Evolutionary conservation across 305 asterid species (phyloP).

Genomic region (Plantago coronopus): DNA sequence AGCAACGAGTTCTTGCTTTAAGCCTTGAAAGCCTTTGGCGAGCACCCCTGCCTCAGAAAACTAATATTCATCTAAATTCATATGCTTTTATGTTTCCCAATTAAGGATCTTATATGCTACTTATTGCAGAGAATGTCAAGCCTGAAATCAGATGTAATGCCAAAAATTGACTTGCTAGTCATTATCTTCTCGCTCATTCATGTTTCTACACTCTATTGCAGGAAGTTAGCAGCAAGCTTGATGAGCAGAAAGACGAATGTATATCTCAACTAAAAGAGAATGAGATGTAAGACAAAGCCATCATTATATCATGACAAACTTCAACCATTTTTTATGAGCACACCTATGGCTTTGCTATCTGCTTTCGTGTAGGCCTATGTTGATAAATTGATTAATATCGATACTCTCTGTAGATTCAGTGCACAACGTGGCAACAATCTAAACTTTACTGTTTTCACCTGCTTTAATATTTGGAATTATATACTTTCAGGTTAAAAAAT

Average conservation of each 20-base stretch:
- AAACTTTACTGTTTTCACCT: slow-evolving; percentile 6
- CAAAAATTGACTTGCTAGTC: not conserved
- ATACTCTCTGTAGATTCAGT: slow-evolving; percentile 1
- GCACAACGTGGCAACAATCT: not conserved
- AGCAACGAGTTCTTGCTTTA: not conserved
- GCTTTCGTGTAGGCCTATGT: not conserved
- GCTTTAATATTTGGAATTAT: slow-evolving; percentile 13
- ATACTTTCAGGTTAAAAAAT: slow-evolving; percentile 66
- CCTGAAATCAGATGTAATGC: not conserved
- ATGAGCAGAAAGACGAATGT: slow-evolving; percentile 90
- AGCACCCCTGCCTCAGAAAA: not conserved
- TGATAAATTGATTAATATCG: not conserved
- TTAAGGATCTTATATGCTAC: slow-evolving; percentile 8
- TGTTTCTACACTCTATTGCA: slow-evolving; percentile 30
- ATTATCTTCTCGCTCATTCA: slow-evolving; percentile 18
- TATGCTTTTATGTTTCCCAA: slow-evolving; percentile 15
- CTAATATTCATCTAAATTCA: slow-evolving; percentile 12
- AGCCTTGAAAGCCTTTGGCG: slow-evolving; percentile 6
- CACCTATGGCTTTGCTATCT: not conserved
- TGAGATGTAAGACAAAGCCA: slow-evolving; percentile 69
- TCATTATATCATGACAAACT: not conserved
- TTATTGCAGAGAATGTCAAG: not conserved
- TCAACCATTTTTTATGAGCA: not conserved
- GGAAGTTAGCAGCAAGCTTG: slow-evolving; percentile 95
- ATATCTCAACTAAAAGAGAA: slow-evolving; percentile 91